Conservation (phyloP, 2,329 filamentous ascomycete species). For the Penicillium paneum region DNA sequence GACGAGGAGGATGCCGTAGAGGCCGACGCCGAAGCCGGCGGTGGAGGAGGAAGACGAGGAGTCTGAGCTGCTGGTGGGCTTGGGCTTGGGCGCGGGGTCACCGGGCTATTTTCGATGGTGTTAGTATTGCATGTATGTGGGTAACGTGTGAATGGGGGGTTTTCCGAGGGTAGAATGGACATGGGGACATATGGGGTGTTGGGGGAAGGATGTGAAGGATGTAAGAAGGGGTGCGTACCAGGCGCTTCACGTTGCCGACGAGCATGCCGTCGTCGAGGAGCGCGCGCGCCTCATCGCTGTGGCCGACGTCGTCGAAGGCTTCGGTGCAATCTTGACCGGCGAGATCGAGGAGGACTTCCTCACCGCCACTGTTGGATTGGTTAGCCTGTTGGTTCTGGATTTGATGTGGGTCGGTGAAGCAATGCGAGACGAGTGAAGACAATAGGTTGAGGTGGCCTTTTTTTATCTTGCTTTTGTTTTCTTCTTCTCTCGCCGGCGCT, state of each 20-base stretch:
- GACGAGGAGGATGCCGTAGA: constrained; percentile 77
- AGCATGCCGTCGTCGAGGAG: constrained; percentile 70
- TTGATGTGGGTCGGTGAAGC: background rate
- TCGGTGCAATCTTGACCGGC: constrained; percentile 94
- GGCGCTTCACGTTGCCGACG: constrained; percentile 74
- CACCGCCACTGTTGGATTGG: constrained; percentile 71
- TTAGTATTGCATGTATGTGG: constrained; percentile 4
- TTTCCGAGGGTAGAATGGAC: background rate
- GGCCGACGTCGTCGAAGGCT: constrained; percentile 98
- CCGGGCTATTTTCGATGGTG: constrained; percentile 52
- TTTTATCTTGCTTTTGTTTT: background rate
- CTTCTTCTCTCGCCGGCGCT: background rate
- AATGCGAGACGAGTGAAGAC: background rate
- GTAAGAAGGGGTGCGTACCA: constrained; percentile 55
- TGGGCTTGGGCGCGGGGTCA: constrained; percentile 70
- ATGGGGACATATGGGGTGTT: background rate
- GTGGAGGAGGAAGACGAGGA: constrained; percentile 28
- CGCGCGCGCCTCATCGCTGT: constrained; percentile 97
- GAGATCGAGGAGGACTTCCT: constrained; percentile 96
- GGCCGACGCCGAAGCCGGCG: constrained; percentile 64
- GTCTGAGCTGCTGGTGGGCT: constrained; percentile 49
- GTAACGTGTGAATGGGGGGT: background rate
- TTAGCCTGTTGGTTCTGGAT: constrained; percentile 9
- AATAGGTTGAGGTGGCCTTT: background rate
- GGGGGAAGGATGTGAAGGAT: background rate